Evolutionary conservation across 495 filamentous ascomycete genomes (phyloP), one percentile per base, ranked within the genome.

Genomic region (Copromyces sp.): DNA sequence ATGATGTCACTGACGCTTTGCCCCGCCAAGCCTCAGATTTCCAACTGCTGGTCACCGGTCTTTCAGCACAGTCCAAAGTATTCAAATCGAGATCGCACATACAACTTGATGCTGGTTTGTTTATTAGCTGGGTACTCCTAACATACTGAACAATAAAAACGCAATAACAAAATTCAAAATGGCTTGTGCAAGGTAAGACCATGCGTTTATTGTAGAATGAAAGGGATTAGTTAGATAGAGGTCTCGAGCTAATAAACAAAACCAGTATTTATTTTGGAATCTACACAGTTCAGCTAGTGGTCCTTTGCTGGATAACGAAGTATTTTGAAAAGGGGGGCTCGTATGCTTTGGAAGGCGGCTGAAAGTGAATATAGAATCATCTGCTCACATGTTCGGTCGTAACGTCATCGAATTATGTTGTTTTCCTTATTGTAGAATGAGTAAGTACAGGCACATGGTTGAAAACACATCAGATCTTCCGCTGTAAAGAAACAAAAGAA

Each of bases 1-100:
- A 68, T 74, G 73, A 74, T 74, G 73, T 74, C 73, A 74, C 72
- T 69, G 29, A 40, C 20, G n/a, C 14, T 12, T 14, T 20, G 14
- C 29, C 39, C 35, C 29, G 29, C 53, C 53, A 35, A 65, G 53
- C 53, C 47, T 44, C 14, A 35, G 7, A 35, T 32, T 61, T 7
- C 29, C 29, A 65, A 65, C 6, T 65, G 53, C 14, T 65, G 35
- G 53, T 65, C 53, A 65, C 29, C 53, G 29, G 53, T 65, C 53
- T 65, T 65, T 65, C 14, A 35, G 53, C 53, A 35, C 29, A 35
- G 29, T 65, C 53, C 53, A 65, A 37, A 65, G 7, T 32, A 17
- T 35, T 7, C 24, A 35, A 32, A 61, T 61, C 53, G 12, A 35
- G 20, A 24, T 29, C 29, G 53, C 53, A 65, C 53, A 65, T 65